Conservation (phyloP, 257 asterid species). For the Fraxinus anomala region DNA sequence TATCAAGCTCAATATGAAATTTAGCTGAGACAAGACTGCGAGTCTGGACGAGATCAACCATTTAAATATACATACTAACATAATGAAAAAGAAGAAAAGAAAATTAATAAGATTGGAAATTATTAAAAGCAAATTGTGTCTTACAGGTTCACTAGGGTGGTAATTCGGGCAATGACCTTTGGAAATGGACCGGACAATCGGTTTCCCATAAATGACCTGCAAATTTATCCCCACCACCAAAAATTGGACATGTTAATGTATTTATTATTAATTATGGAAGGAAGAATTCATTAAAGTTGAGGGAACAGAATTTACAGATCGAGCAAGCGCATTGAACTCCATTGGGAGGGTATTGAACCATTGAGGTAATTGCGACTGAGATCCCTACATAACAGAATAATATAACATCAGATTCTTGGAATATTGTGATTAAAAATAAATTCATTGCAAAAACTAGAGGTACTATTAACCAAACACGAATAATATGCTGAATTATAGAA, state of each 20-base stretch:
- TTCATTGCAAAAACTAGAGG: background rate
- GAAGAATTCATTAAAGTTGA: background rate
- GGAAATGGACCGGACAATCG: conserved; percentile 89
- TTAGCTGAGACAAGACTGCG: background rate
- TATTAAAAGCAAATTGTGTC: conserved; percentile 25
- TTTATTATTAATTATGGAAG: background rate
- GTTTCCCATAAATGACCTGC: conserved; percentile 97
- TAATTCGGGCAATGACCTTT: conserved; percentile 54
- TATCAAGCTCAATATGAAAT: conserved; percentile 25
- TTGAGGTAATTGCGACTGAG: conserved; percentile 76
- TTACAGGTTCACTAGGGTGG: conserved; percentile 73
- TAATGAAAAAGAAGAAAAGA: background rate
- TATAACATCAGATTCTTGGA: background rate
- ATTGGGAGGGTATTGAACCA: conserved; percentile 72
- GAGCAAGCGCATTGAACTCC: conserved; percentile 70
- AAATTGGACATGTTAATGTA: background rate
- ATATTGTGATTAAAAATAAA: conserved; percentile 5
- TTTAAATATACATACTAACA: background rate
- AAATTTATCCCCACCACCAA: conserved; percentile 24
- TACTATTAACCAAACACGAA: background rate
- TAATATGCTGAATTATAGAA: conserved; percentile 10
- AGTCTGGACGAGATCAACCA: background rate
- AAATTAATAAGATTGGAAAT: conserved; percentile 1
- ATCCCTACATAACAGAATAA: conserved; percentile 59
- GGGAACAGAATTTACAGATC: conserved; percentile 55